These are phyloP conservation scores for Symbiodinium natans DNA, from an alignment of 73 alveolate species.

Conservation along the genomic window DNA sequence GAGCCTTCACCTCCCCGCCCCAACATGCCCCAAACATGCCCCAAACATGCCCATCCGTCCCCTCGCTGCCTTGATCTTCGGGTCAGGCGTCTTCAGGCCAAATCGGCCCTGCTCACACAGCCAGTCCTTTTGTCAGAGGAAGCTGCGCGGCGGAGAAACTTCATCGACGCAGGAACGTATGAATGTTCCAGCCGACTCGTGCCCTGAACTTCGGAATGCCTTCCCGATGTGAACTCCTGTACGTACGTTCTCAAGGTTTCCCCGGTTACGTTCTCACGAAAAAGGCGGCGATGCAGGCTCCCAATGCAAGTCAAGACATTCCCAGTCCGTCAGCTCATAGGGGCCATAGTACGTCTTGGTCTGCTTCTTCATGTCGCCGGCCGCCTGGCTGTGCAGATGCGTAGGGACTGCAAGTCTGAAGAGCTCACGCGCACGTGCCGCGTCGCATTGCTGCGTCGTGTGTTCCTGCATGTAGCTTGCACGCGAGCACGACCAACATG, in stretches of 20 bases:
- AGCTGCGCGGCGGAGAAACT: too few relatives aligned
- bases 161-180: too few relatives aligned
- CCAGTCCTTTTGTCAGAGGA: conserved; percentile 72
- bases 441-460: too few relatives aligned
- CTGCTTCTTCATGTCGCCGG: conserved; percentile 87
- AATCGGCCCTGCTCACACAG: conserved; percentile 89
- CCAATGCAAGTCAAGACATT: too few relatives aligned
- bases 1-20: too few relatives aligned
- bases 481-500: background rate
- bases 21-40: background rate
- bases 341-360: conserved; percentile 87
- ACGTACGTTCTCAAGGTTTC: too few relatives aligned
- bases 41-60: background rate
- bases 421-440: background rate
- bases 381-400: background rate
- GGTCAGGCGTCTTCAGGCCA: conserved; percentile 89
- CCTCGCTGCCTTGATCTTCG: conserved; percentile 47
- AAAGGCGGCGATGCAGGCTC: too few relatives aligned
- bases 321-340: conserved; percentile 9
- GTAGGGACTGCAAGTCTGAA: background rate
- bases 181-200: too few relatives aligned
- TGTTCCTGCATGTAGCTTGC: too few relatives aligned
- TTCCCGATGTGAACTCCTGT: too few relatives aligned
- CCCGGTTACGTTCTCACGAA: too few relatives aligned
- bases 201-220: too few relatives aligned